Base-by-base conservation (phyloP, 2,329 filamentous ascomycete genomes). In the Neonectria magnoliae region DNA sequence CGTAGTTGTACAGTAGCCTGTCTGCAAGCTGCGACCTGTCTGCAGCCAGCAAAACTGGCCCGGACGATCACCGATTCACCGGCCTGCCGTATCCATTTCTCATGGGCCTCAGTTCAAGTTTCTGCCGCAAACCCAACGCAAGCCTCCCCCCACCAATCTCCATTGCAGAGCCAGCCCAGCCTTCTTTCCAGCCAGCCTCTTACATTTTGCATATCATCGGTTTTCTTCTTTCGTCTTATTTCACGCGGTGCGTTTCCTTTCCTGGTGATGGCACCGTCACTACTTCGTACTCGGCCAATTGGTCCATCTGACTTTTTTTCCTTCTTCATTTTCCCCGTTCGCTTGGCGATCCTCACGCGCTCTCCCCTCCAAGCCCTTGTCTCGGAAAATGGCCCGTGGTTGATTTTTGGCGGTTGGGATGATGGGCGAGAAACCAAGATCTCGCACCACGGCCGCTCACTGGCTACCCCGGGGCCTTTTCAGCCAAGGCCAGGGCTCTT, bases 141-240 rank as follows among this genome's bases (percentile, higher is more conserved):
- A 27, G 31, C 11, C n/a, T 38, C 14, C 36, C 36, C 16, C 36
- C 36, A 8, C 36, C 36, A 38, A 38, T n/a, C 14, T 38, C 60
- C 54, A 38, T 38, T 57, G 27, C 31, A 59, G 42, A 20, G 25
- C 55, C 60, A 20, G 18, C 55, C 60, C 60, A 63, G 60, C 60
- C 53, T 5, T 2, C 25, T 5, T 25, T 64, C 29, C 61, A 64
- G 61, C 61, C 61, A 59, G 61, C 56, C 61, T 64, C 61, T 64
- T 59, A 27, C 56, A 64, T 64, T 64, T 44, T 10, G 18, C 8
- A n/a, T 14, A 6, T 38, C 36, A 16, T 38, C 36, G 1, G 1
- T 14, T 36, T 16, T 42, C 44, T 56, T 63, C 3, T 31, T 31
- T 31, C 29, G 8, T 29, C 48, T 51, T 50, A 11, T 42, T 59